Evolutionary conservation across 2,329 filamentous ascomycete species (phyloP).

Genomic region (Coleophoma crateriformis): DNA sequence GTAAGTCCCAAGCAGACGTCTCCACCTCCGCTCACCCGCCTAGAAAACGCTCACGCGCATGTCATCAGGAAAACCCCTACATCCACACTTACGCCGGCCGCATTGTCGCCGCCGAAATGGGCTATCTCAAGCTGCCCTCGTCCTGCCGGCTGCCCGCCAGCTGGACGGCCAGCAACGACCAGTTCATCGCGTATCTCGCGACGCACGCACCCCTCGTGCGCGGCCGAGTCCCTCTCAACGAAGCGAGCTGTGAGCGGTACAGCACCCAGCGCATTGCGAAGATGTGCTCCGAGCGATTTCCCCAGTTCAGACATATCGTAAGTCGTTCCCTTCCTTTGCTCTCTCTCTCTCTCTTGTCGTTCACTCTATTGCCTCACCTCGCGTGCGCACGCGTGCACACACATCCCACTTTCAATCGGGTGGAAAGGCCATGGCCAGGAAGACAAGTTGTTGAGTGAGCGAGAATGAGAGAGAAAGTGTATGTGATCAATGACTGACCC

Average conservation of each 20-base stretch:
- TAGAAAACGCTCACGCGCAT: too few relatives aligned
- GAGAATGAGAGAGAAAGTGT: too few relatives aligned
- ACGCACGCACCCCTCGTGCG: slow-evolving; percentile 20
- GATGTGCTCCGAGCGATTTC: slow-evolving; percentile 15
- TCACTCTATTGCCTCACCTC: too few relatives aligned
- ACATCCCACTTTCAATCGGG: too few relatives aligned
- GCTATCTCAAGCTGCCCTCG: slow-evolving; percentile 1
- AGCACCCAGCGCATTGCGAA: slow-evolving; percentile 12
- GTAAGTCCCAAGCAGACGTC: too few relatives aligned
- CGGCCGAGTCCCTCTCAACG: slow-evolving; percentile 10
- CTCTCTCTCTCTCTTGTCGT: background rate
- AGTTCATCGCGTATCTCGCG: slow-evolving; percentile 21
- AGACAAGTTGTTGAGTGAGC: too few relatives aligned
- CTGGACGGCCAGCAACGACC: slow-evolving; percentile 18
- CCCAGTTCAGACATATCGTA: slow-evolving; percentile 11
- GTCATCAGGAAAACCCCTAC: background rate
- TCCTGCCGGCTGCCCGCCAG: slow-evolving; percentile 13
- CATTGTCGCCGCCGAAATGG: background rate
- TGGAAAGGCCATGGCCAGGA: too few relatives aligned
- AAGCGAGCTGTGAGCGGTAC: slow-evolving; percentile 17
- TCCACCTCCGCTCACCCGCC: too few relatives aligned
- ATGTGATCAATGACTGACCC: too few relatives aligned
- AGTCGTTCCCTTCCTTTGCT: slow-evolving; percentile 1
- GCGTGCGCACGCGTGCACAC: too few relatives aligned
- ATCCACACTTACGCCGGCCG: background rate